Base-by-base conservation (phyloP, 225 moss, liverwort and hornwort genomes). In the Marchantia polymorpha region DNA sequence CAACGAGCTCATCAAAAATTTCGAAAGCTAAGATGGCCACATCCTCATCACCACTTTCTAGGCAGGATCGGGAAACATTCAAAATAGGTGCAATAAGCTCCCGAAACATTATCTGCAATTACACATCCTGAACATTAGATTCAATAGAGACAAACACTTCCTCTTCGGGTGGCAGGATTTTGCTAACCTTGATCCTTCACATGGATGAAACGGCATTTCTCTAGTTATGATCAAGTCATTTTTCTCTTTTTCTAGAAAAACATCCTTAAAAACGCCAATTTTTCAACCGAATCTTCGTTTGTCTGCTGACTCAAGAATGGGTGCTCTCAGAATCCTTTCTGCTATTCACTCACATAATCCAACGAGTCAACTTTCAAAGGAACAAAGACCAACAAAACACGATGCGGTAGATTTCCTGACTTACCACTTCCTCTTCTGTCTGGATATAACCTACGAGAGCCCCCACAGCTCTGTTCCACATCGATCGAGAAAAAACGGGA, bases 361-460 rank as follows among this genome's bases (percentile, higher is more conserved):
- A 39, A 39, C 39, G 5, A 39, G 2, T 39, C 20, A 49, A 9
- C 50, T 71, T 17, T 23, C 1, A 12, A 59, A n/a, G 10, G 51
- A 11, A n/a, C 8, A 61, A 61, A 1, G 22, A 23, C 15, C 22
- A 23, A 22, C 20, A 71, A 46, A 10, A 13, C 22, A n/a, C 39
- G 39, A 5, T 39, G 0, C 10, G 20, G 20, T 59, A 30, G 59
- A 27, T 56, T 20, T 19, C 39, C 15, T 54, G 67, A 90, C 91
- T 94, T 85, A 94, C 94, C 78, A 99, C 95, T 99, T 99, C 99
- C 81, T 99, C 91, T 83, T 93, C 95, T n/a, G 93, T 90, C 86
- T 99, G 93, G 27, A 99, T 95, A 82, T 99, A 95, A 55, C 93
- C 93, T 82, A 99, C 99, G 73, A 99, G 95, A 76, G 99, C 91